These are phyloP conservation scores for Colletotrichum echinochloae DNA, from an alignment of 2,329 filamentous ascomycete genomes.

Conservation along the genomic window DNA sequence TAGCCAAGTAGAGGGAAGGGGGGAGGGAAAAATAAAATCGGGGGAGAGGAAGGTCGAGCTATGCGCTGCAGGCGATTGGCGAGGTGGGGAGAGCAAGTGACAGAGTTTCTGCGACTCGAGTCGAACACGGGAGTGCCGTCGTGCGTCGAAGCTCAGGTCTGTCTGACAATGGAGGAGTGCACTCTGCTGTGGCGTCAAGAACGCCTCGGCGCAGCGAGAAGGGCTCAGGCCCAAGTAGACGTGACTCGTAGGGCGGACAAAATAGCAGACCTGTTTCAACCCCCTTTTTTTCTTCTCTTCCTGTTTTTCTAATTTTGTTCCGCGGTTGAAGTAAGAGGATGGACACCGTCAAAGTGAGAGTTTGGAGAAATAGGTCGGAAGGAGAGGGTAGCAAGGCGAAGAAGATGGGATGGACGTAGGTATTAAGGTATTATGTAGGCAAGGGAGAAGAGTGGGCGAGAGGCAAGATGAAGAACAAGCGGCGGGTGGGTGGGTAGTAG, in stretches of 20 bases:
- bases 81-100: not conserved
- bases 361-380: slow-evolving; percentile 24
- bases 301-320: slow-evolving; percentile 27
- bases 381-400: slow-evolving; percentile 26
- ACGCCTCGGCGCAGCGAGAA: slow-evolving; percentile 42
- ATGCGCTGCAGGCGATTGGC: slow-evolving; percentile 22
- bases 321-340: slow-evolving; percentile 1
- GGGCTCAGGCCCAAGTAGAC: slow-evolving; percentile 41
- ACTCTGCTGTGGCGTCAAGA: slow-evolving; percentile 42
- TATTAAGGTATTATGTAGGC: slow-evolving; percentile 40
- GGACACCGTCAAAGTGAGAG: slow-evolving; percentile 9
- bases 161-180: slow-evolving; percentile 29
- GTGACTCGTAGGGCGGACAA: slow-evolving; percentile 42
- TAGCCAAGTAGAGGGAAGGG: slow-evolving; percentile 8
- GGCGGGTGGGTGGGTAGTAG: not conserved
- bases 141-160: slow-evolving; percentile 30
- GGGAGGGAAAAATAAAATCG: not conserved
- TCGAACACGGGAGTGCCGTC: slow-evolving; percentile 33
- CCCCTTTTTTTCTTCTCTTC: slow-evolving; percentile 27
- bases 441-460: slow-evolving; percentile 9
- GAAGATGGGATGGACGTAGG: slow-evolving; percentile 37
- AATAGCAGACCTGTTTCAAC: slow-evolving; percentile 42
- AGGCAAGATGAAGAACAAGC: not conserved
- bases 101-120: slow-evolving; percentile 28
- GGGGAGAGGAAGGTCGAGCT: not conserved